Evolutionary conservation across 495 filamentous ascomycete species (phyloP).

Genomic region (Aspergillus heteromorphus): DNA sequence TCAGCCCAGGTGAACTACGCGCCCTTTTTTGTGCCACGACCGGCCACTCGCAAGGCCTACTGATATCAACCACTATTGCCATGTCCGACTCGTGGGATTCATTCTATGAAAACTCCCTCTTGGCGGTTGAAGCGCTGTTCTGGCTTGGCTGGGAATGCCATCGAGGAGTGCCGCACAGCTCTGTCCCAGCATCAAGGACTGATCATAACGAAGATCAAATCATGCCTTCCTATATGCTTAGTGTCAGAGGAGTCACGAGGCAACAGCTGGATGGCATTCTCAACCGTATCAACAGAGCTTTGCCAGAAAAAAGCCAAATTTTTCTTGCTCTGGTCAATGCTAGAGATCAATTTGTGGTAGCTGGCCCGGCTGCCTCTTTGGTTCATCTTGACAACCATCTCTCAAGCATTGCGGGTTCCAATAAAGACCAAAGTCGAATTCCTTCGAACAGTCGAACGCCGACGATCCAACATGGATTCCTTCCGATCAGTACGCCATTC

Average conservation of each 20-base stretch:
- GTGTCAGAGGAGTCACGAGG: conserved; percentile 8
- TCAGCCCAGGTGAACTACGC: conserved; percentile 22
- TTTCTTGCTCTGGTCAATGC: conserved; percentile 26
- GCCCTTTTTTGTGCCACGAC: conserved; percentile 19
- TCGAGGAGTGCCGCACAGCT: conserved; percentile 10
- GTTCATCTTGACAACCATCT: conserved; percentile 13
- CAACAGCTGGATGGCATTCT: conserved; percentile 1
- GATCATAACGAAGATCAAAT: neutral
- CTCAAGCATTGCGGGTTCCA: neutral
- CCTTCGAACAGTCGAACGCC: conserved; percentile 19
- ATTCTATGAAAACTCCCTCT: conserved; percentile 13
- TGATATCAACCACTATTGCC: conserved; percentile 23
- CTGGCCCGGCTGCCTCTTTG: conserved; percentile 25
- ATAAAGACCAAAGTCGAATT: conserved; percentile 16
- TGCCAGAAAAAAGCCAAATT: conserved; percentile 12
- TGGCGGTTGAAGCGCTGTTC: conserved; percentile 12
- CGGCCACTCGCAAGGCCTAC: conserved; percentile 30
- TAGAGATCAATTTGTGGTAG: conserved; percentile 26
- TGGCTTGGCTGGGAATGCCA: conserved; percentile 20
- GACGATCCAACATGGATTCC: conserved; percentile 15
- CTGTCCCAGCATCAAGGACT: neutral
- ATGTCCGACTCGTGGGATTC: conserved; percentile 24
- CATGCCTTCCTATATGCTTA: conserved; percentile 17
- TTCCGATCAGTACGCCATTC: conserved; percentile 30
- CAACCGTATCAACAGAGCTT: conserved; percentile 1